phyloP scores from a whole-genome alignment of 1,284 basidiomycete species.

The Sporisorium exsertum region DNA sequence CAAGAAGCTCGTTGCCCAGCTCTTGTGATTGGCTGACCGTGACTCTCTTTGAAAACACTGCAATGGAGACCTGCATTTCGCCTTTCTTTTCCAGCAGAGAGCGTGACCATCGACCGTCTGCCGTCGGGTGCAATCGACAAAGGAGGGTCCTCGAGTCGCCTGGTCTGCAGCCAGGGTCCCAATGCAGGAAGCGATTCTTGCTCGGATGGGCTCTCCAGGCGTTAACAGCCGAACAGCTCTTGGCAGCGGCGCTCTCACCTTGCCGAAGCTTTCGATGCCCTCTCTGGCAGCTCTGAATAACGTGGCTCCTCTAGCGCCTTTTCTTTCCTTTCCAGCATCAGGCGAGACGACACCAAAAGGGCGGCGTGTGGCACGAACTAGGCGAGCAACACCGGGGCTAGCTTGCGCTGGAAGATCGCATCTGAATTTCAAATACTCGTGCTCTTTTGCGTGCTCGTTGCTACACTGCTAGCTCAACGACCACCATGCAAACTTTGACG shows the following conservation, averaged over 20 bases:
- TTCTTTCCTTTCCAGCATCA: neutral
- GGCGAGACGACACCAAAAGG: neutral
- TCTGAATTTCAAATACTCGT: neutral
- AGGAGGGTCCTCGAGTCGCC: too few species aligned
- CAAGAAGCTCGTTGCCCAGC: too few species aligned
- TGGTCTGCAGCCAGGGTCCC: too few species aligned
- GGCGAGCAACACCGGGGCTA: neutral
- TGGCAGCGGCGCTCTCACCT: neutral
- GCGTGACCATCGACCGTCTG: too few species aligned
- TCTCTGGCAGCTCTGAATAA: too few species aligned
- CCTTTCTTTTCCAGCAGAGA: too few species aligned
- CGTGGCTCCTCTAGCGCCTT: neutral
- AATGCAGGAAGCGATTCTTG: neutral
- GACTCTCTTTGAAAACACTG: too few species aligned
- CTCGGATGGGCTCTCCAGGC: neutral
- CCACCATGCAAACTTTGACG: neutral
- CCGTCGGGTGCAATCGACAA: too few species aligned
- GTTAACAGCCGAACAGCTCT: neutral
- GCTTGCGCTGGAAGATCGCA: too few species aligned
- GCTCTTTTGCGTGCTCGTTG: slow-evolving; percentile 1
- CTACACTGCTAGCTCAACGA: neutral
- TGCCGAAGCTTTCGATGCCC: too few species aligned
- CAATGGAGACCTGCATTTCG: too few species aligned
- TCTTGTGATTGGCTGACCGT: too few species aligned
- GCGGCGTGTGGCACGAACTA: neutral